Base-by-base conservation (phyloP, 148 eudicot species). In the Vaccinium corymbosum region DNA sequence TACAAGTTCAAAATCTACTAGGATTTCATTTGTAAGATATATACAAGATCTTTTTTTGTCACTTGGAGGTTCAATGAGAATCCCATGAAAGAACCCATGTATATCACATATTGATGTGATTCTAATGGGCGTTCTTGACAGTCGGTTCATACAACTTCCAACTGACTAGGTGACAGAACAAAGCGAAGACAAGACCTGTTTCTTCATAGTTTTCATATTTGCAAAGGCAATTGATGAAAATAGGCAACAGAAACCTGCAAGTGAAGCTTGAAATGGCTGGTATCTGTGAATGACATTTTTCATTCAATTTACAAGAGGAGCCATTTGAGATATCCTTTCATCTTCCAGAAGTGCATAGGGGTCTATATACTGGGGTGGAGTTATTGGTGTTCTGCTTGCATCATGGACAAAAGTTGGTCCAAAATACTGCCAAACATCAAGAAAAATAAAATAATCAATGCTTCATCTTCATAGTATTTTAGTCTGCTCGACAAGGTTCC, bases 301-400 rank as follows among this genome's bases (percentile, higher is more conserved):
- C 78, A 82, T 68, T 90, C 89, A 89, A 29, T 87, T 88, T 22
- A 82, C 80, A 53, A 72, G 51, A 42, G 86, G 87, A 25, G 93
- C 85, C 71, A 85, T 87, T 78, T 91, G 86, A 53, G 91, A 75
- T 66, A 92, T 90, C 89, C 91, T 89, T 75, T 96, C 95, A 27
- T 94, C 98, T 91, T 96, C 90, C 49, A 96, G 90, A 79, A 96
- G 98, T 46, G 68, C 89, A 68, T 94, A 96, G 0, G 98, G 98
- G 85, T 96, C 98, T 4, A 94, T 79, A 70, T 96, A 96, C 56
- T 78, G 94, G 16, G 98, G 95, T 27, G 88, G 91, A 66, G 90
- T 2, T 48, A 81, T 56, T 3, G 91, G 80, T 19, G 71, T 82
- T 35, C 59, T 78, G 59, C 86, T 91, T 82, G 83, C 98, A 56